Base-by-base conservation (phyloP, 139 green algal genomes). In the Nannochloris sp. region DNA sequence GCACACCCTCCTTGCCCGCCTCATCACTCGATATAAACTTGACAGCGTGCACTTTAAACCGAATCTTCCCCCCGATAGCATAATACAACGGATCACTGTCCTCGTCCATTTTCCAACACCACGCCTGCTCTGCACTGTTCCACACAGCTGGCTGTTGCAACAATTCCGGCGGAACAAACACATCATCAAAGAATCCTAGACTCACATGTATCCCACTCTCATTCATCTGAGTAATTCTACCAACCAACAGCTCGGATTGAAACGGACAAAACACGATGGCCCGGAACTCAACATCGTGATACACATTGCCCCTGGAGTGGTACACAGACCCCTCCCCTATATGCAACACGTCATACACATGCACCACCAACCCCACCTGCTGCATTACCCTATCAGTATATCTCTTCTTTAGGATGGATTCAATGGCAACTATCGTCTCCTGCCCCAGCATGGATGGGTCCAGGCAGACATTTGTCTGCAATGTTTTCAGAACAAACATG, bases 101-200 rank as follows among this genome's bases (percentile, higher is more conserved):
- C 51, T 64, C 18, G 5, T 61, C 29, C 65, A 68, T 70, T 37
- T 64, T 19, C 71, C 71, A 78, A 16, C 14, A 23, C 64, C 64
- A 70, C 24, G 12, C 18, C 29, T 23, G 34, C 10, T 73, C 62
- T 1, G 29, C 44, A 2, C 53, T 34, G 10, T 91, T 62, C 62
- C 76, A 93, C 51, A 76, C 78, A 12, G 72, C 83, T 0, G 85
- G 81, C 10, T 84, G 75, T 16, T 83, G 81, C 34, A 94, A 62
- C 12, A 72, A 55, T 19, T 92, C 71, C 34, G 84, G 75, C 2
- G 87, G 87, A 11, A 97, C 81, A 16, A 83, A n/a, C 1, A 96
- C 66, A 63, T 97, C 90, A 4, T 86, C 69, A 44, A 96, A 96
- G 73, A 97, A 97, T 14, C 85, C 90, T 4, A 97, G 48, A n/a